Base-by-base conservation (phyloP, 2,329 filamentous ascomycete genomes). In the Neofusicoccum cordaticola region DNA sequence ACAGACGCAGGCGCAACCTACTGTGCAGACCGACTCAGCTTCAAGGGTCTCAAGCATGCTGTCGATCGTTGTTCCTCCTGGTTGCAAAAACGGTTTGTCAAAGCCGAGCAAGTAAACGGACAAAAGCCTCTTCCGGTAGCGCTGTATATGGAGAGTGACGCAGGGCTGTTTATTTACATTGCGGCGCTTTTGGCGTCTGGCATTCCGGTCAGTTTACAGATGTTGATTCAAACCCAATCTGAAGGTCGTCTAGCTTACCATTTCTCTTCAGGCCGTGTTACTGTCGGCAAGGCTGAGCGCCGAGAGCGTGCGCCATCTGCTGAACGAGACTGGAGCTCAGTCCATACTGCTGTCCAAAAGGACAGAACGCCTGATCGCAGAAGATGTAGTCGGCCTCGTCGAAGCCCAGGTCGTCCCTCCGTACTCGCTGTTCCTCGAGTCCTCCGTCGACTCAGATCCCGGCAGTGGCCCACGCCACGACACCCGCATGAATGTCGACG, bases 141-240 rank as follows among this genome's bases (percentile, higher is more conserved):
- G 3, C 66, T 75, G 5, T 69, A 70, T 27, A 68, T 75, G 68
- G 71, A 75, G 52, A 74, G 72, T 27, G 72, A 74, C 62, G 66
- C 74, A 47, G 69, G 69, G 3, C 65, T 75, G 9, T 67, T 74
- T 15, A 66, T 75, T 11, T 67, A 75, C 45, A 51, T 71, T 31
- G 66, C 69, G 22, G 70, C 71, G 22, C 66, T 75, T 7, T 63
- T 74, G 2, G 66, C 66, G 12, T 64, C 73, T 31, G 67, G 67
- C 3, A 65, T 71, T 22, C 73, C 73, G 2, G 67, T 68, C 51
- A 42, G 22, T 22, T 22, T 22, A 22, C 22, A 3, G 22, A 22
- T 22, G 22, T 22, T 22, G 22, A 22, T 22, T 22, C 22, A 22
- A 22, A 22, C 22, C 22, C 22, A 2, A 22, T 3, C 22, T 22